These are phyloP conservation scores for Aspergillus olivimuriae DNA, from an alignment of 495 filamentous ascomycete species.

Conservation along the genomic window DNA sequence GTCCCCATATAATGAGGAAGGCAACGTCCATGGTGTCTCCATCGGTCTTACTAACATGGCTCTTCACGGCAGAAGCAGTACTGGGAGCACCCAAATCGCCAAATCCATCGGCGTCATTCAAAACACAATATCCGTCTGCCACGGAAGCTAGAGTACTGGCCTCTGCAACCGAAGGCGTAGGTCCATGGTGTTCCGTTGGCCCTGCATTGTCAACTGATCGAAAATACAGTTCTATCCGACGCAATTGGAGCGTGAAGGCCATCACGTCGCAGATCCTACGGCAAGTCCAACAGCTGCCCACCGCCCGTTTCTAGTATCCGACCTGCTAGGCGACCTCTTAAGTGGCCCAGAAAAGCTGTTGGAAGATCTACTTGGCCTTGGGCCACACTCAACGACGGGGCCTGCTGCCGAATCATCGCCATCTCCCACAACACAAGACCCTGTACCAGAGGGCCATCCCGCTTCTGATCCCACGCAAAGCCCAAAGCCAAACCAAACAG, in stretches of 20 bases:
- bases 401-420: too few species aligned
- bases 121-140: conserved; percentile 33
- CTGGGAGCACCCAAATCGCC: conserved; percentile 21
- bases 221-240: conserved; percentile 29
- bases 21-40: conserved; percentile 13
- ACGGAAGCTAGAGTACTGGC: conserved; percentile 19
- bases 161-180: conserved; percentile 27
- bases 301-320: conserved; percentile 7
- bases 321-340: conserved; percentile 19
- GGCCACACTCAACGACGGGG: too few species aligned
- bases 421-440: too few species aligned
- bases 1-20: conserved; percentile 14
- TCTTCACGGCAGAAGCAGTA: conserved; percentile 25
- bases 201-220: background rate
- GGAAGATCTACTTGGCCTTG: too few species aligned
- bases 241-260: conserved; percentile 36
- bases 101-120: conserved; percentile 18
- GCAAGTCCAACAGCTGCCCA: conserved; percentile 20
- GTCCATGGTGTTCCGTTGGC: conserved; percentile 9
- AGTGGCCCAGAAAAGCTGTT: conserved; percentile 20
- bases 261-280: conserved; percentile 23
- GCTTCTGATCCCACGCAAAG: too few species aligned
- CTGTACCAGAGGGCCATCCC: too few species aligned
- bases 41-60: conserved; percentile 31
- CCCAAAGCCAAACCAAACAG: too few species aligned